Conservation (phyloP, 1,284 basidiomycete species). For the Apiotrichum akiyoshidainum region DNA sequence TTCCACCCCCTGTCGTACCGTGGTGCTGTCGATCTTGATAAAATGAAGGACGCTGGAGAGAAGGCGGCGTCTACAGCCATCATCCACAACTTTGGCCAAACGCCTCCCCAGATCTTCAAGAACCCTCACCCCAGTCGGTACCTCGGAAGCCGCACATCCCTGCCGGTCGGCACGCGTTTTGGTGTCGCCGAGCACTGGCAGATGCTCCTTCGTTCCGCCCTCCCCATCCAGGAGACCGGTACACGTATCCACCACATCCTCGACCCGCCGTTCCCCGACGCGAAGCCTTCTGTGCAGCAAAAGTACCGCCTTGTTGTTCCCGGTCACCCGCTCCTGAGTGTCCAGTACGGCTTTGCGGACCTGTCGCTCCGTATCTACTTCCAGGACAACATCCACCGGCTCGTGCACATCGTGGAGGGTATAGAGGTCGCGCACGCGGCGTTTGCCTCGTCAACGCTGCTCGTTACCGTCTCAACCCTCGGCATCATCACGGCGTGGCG, state of each 20-base stretch:
- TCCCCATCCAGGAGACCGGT: constrained; percentile 52
- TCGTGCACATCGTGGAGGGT: constrained; percentile 71
- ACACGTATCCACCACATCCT: constrained; percentile 61
- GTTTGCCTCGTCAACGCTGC: constrained; percentile 67
- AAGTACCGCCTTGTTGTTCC: constrained; percentile 30
- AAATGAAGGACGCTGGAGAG: constrained; percentile 79
- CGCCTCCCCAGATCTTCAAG: constrained; percentile 83
- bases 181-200: constrained; percentile 68
- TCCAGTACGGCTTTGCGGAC: constrained; percentile 50
- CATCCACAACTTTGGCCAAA: constrained; percentile 93
- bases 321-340: constrained; percentile 22
- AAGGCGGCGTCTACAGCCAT: constrained; percentile 89
- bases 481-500: constrained; percentile 77
- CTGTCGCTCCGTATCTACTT: constrained; percentile 39
- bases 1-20: constrained; percentile 95
- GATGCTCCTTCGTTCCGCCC: constrained; percentile 43
- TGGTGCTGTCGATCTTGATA: constrained; percentile 81
- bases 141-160: constrained; percentile 56
- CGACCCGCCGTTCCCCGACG: constrained; percentile 22
- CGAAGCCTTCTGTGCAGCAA: constrained; percentile 30
- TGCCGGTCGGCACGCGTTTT: constrained; percentile 67
- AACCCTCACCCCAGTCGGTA: constrained; percentile 72
- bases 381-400: constrained; percentile 43
- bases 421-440: constrained; percentile 68
- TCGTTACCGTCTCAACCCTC: constrained; percentile 73